phyloP scores from a whole-genome alignment of 225 moss, liverwort and hornwort genomes.

The Anthoceros angustus region DNA sequence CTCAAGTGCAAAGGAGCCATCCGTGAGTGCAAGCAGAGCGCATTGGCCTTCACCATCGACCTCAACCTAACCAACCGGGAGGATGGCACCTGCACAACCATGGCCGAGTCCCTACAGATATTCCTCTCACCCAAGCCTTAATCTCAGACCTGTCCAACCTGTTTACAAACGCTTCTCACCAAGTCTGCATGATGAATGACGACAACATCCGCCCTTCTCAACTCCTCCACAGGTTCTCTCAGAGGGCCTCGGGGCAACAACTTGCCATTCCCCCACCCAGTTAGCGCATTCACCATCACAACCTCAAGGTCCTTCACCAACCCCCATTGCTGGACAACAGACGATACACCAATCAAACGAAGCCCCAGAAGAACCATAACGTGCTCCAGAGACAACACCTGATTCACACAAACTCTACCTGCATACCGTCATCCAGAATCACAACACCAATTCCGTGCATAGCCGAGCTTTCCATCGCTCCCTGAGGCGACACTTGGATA shows the following conservation, averaged over 20 bases:
- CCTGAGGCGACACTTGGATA: constrained; percentile 4
- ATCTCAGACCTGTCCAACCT: neutral
- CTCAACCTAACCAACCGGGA: neutral
- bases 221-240: constrained; percentile 48
- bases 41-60: neutral
- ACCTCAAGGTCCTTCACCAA: constrained; percentile 75
- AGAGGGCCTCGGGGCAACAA: constrained; percentile 72
- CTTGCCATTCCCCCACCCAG: constrained; percentile 62
- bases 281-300: constrained; percentile 83
- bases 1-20: constrained; percentile 18
- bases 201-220: constrained; percentile 63
- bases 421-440: constrained; percentile 97
- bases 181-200: constrained; percentile 77
- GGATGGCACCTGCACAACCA: neutral
- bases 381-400: neutral
- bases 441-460: constrained; percentile 33
- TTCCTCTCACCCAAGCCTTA: neutral
- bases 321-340: constrained; percentile 45
- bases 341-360: neutral
- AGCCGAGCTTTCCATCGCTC: neutral
- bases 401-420: constrained; percentile 26
- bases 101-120: neutral
- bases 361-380: neutral
- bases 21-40: neutral
- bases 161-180: constrained; percentile 16